Base-by-base conservation (phyloP, 2,329 filamentous ascomycete genomes). In the Epichloe typhina region DNA sequence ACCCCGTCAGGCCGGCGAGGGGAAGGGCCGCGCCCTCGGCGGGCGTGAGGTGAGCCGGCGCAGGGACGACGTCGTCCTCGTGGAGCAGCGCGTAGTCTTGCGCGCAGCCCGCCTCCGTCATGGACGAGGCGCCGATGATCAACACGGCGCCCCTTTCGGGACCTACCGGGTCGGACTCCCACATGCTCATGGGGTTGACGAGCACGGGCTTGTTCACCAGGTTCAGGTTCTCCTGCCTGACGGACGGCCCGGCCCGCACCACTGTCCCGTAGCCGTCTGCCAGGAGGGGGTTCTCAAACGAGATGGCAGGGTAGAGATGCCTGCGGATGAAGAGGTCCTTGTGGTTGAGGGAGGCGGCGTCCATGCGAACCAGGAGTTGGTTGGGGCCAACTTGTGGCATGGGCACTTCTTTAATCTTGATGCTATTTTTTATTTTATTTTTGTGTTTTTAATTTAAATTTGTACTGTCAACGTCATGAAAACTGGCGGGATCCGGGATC, bases 241-340 rank as follows among this genome's bases (percentile, higher is more conserved):
- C 65, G 43, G 69, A 69, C 1, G 76, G 65, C 12, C 88, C 87
- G 3, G 80, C 70, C 4, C 73, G 70, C 33, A 83, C 75, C 4
- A 97, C 87, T 52, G 77, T 71, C 50, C 90, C 91, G 58, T 78
- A 83, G 56, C 88, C 91, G 64, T 97, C 91, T 53, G 89, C 82
- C 26, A 95, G 77, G 41, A 97, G 71, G 1, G 91, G 88, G 6
- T 82, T 74, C 53, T 79, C 76, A 66, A 95, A 95, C 11, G 85
- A 84, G 49, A 88, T 84, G 58, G 80, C 84, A 0, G 91, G 91
- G 72, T 97, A 97, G 40, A 95, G 80, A 62, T 90, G 84, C 66
- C 93, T 89, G 50, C 91, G 86, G 68, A 95, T 86, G 72, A 96
- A 97, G 58, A 95, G 80, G 67, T 97, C 93, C 60, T 90, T 86